Evolutionary conservation across 768 basidiomycete genomes (phyloP).

Genomic region (Amanita thiersii): DNA sequence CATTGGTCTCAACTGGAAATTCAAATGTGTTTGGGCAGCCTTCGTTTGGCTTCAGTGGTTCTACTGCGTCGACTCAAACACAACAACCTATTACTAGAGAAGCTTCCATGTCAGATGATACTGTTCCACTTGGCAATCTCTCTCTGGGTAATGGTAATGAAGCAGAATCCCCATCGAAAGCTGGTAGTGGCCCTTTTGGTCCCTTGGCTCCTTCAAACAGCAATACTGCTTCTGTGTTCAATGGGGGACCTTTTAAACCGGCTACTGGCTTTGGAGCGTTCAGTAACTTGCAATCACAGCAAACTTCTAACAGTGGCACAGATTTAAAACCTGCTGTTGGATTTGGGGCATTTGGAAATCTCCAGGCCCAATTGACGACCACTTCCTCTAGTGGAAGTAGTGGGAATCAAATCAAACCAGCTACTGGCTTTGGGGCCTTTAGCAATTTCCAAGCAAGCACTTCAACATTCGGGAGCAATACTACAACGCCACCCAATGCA

Average conservation of each 20-base stretch:
- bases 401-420: slow-evolving; percentile 26
- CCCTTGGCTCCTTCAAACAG: slow-evolving; percentile 20
- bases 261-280: slow-evolving; percentile 10
- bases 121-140: slow-evolving; percentile 28
- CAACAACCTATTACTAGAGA: slow-evolving; percentile 31
- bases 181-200: slow-evolving; percentile 27
- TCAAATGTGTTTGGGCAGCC: slow-evolving; percentile 12
- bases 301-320: not conserved
- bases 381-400: slow-evolving; percentile 14
- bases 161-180: slow-evolving; percentile 18
- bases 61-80: slow-evolving; percentile 12
- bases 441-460: slow-evolving; percentile 4
- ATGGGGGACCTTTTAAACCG: slow-evolving; percentile 26
- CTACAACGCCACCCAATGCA: slow-evolving; percentile 7
- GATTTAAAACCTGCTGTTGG: slow-evolving; percentile 18
- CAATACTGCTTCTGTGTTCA: slow-evolving; percentile 16
- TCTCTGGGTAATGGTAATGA: slow-evolving; percentile 22
- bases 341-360: slow-evolving; percentile 25
- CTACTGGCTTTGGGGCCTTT: slow-evolving; percentile 10
- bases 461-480: slow-evolving; percentile 4
- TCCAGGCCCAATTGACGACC: no score
- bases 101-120: slow-evolving; percentile 38
- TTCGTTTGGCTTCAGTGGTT: slow-evolving; percentile 14
- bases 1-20: not conserved
- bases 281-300: slow-evolving; percentile 1